Evolutionary conservation across 352 stramenopile genomes (phyloP).

Genomic region (Halophytophthora batemanensis): DNA sequence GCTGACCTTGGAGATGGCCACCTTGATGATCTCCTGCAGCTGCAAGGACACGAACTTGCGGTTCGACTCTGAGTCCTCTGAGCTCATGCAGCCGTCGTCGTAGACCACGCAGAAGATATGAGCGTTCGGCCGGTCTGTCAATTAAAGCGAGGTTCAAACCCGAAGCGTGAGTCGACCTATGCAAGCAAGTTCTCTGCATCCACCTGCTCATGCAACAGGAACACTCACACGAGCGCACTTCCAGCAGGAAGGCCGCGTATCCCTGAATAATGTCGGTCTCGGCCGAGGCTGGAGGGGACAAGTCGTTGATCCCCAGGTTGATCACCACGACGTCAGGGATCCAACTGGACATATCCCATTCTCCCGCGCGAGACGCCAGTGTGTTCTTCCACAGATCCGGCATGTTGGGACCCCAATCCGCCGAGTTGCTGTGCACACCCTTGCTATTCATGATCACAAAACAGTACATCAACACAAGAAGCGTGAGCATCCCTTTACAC

Average conservation of each 20-base stretch:
- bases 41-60: constrained; percentile 76
- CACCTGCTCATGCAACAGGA: not conserved
- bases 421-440: constrained; percentile 82
- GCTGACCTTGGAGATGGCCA: constrained; percentile 75
- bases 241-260: constrained; percentile 66
- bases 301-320: constrained; percentile 80
- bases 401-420: constrained; percentile 84
- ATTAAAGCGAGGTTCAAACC: not conserved
- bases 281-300: constrained; percentile 78
- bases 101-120: constrained; percentile 88
- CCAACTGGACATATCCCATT: constrained; percentile 78
- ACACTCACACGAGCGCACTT: constrained; percentile 74
- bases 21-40: constrained; percentile 83
- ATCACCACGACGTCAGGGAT: constrained; percentile 81
- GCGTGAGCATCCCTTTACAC: constrained; percentile 1
- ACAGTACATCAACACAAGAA: not conserved
- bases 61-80: constrained; percentile 68
- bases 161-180: not conserved
- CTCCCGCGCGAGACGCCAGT: constrained; percentile 64
- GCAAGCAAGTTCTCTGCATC: not conserved
- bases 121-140: constrained; percentile 64
- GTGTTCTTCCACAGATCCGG: constrained; percentile 79
- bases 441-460: constrained; percentile 41
- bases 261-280: constrained; percentile 81
- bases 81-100: constrained; percentile 79